Evolutionary conservation across 768 basidiomycete genomes (phyloP).

Genomic region (Suillus clintonianus): DNA sequence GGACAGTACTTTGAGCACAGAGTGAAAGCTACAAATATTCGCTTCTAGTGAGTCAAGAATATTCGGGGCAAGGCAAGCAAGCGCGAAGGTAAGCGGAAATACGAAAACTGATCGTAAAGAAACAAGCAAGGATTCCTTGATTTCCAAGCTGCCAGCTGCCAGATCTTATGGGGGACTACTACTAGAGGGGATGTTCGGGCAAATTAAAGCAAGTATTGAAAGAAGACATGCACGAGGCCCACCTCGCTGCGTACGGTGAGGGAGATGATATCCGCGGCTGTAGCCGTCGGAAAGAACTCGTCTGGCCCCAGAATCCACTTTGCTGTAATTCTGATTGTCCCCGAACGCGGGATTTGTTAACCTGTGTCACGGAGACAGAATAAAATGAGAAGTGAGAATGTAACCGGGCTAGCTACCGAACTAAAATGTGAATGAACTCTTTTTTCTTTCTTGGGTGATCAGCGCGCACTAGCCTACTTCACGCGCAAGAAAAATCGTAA

Average conservation of each 20-base stretch:
- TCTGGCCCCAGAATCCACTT: slow-evolving; percentile 17
- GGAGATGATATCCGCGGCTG: slow-evolving; percentile 33
- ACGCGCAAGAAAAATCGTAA: not conserved
- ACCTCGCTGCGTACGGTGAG: slow-evolving; percentile 12
- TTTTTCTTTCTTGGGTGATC: not conserved
- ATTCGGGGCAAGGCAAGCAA: not conserved
- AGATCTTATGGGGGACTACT: not conserved
- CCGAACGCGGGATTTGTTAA: slow-evolving; percentile 11
- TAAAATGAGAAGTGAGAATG: not conserved
- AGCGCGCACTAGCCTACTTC: not conserved
- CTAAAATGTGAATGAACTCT: not conserved
- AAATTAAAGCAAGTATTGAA: not conserved
- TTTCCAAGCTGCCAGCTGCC: not conserved
- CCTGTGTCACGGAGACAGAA: not conserved
- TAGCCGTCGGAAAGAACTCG: slow-evolving; percentile 21
- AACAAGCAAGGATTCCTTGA: not conserved
- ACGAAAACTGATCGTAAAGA: not conserved
- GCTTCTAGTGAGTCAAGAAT: not conserved
- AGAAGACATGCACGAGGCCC: slow-evolving; percentile 30
- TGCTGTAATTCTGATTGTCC: slow-evolving; percentile 19
- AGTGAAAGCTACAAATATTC: not conserved
- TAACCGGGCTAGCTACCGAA: not conserved
- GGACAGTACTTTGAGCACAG: not conserved
- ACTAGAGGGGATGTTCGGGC: not conserved
- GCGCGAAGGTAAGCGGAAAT: not conserved